Conservation (phyloP, 805 yeast species). For the Ogataea neopini region DNA sequence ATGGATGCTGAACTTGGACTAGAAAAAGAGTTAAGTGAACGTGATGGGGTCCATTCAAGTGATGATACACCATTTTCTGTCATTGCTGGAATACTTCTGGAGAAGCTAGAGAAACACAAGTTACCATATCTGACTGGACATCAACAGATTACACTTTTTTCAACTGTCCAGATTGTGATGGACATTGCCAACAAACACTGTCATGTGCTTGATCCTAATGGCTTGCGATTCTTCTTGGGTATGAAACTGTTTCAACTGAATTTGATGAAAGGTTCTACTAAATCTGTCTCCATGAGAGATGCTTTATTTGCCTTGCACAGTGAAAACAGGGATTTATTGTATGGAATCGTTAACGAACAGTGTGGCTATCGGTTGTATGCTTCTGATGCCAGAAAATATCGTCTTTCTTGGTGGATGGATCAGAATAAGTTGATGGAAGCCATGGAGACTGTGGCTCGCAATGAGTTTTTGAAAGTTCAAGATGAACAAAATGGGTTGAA, state of each 20-base stretch:
- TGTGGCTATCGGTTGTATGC: constrained; percentile 52
- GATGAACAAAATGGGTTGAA: constrained; percentile 44
- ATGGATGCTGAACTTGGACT: constrained; percentile 31
- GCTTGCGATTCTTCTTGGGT: constrained; percentile 69
- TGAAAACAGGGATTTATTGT: constrained; percentile 67
- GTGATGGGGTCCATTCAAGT: constrained; percentile 23
- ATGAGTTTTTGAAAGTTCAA: constrained; percentile 51
- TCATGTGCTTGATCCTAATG: constrained; percentile 58
- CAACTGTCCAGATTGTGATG: constrained; percentile 64
- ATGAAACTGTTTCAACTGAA: constrained; percentile 59
- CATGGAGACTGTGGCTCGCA: constrained; percentile 70
- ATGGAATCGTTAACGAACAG: constrained; percentile 49
- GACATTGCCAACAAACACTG: constrained; percentile 50
- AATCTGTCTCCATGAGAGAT: constrained; percentile 71
- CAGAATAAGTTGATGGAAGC: constrained; percentile 46
- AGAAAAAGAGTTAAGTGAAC: not conserved
- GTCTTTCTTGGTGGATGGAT: constrained; percentile 72
- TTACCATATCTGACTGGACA: constrained; percentile 86
- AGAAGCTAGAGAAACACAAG: constrained; percentile 61
- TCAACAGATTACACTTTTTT: constrained; percentile 80
- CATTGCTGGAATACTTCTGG: constrained; percentile 43
- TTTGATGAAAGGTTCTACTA: constrained; percentile 32
- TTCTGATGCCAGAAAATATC: constrained; percentile 58
- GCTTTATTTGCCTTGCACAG: constrained; percentile 86
- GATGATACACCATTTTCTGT: constrained; percentile 11